A percentile compares a stretch with the other conserved stretches of the same genome.
Evolutionary conservation across 2,329 filamentous ascomycete species (phyloP).

Genomic region (Talaromyces sp.): DNA sequence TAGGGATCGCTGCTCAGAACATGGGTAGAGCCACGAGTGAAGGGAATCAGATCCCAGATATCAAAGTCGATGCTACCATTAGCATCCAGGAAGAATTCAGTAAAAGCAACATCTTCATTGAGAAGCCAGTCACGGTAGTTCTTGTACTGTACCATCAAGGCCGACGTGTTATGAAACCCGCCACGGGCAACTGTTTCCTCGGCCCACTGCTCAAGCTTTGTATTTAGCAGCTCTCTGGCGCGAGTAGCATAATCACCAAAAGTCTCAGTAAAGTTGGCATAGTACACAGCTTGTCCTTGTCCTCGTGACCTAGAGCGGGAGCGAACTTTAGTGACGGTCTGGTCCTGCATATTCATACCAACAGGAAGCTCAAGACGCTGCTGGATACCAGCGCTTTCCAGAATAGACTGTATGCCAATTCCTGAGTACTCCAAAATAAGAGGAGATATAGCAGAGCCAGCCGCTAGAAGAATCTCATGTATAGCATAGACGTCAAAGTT

Average conservation of each 20-base stretch:
- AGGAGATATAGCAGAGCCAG: constrained; percentile 22
- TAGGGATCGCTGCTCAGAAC: constrained; percentile 23
- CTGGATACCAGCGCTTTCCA: neutral
- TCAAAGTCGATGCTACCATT: constrained; percentile 21
- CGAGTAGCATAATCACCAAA: constrained; percentile 19
- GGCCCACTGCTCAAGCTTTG: constrained; percentile 24
- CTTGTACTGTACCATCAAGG: constrained; percentile 21
- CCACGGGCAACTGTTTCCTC: constrained; percentile 20
- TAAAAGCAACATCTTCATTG: constrained; percentile 21
- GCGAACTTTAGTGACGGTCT: constrained; percentile 21
- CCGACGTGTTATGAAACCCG: constrained; percentile 22
- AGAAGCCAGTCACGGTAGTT: constrained; percentile 26
- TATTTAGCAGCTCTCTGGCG: constrained; percentile 18
- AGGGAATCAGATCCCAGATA: constrained; percentile 26
- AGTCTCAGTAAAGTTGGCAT: constrained; percentile 23
- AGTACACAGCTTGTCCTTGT: constrained; percentile 24
- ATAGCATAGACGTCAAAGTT: constrained; percentile 20
- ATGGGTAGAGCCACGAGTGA: constrained; percentile 23
- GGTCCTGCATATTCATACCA: constrained; percentile 27
- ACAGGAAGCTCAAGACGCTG: constrained; percentile 24
- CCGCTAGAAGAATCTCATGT: constrained; percentile 24
- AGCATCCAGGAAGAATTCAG: constrained; percentile 26
- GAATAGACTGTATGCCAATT: constrained; percentile 17
- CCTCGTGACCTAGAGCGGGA: constrained; percentile 15
- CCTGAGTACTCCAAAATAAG: constrained; percentile 26